Percentiles rank a stretch among this genome's conserved stretches.
These are phyloP conservation scores for Capronia coronata DNA, from an alignment of 2,329 filamentous ascomycete species.

Conservation along the genomic window DNA sequence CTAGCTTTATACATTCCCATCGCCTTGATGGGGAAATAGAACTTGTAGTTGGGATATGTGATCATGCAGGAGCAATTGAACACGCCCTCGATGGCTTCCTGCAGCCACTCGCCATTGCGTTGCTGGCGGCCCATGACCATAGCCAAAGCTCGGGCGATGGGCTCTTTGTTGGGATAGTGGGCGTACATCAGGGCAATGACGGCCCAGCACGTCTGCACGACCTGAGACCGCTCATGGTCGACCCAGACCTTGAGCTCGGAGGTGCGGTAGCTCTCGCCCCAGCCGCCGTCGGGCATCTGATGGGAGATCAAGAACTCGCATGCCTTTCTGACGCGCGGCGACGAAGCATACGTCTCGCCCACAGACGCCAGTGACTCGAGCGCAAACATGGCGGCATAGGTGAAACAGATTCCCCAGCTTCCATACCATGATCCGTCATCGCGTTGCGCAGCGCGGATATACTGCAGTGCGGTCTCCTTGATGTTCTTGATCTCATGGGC, in stretches of 20 bases:
- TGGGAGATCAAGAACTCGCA: conserved; percentile 81
- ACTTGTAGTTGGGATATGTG: conserved; percentile 98
- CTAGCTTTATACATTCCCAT: conserved; percentile 76
- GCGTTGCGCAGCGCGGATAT: conserved; percentile 73
- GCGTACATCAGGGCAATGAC: conserved; percentile 76
- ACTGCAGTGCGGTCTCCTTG: conserved; percentile 66
- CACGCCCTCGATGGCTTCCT: conserved; percentile 93
- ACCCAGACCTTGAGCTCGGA: conserved; percentile 71
- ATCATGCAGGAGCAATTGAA: conserved; percentile 99
- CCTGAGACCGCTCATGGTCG: conserved; percentile 67
- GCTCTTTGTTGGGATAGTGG: conserved; percentile 66
- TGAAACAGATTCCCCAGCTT: conserved; percentile 96
- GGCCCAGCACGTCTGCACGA: conserved; percentile 93
- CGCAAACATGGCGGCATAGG: conserved; percentile 94
- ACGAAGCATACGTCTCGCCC: conserved; percentile 74
- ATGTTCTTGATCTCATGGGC: conserved; percentile 66
- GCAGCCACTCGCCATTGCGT: conserved; percentile 84
- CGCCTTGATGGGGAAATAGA: conserved; percentile 89
- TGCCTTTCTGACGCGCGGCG: conserved; percentile 61
- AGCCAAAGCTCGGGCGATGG: conserved; percentile 65
- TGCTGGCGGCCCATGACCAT: conserved; percentile 82
- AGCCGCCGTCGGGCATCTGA: conserved; percentile 84
- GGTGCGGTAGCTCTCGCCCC: conserved; percentile 89
- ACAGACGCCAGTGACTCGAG: conserved; percentile 75
- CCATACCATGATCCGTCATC: conserved; percentile 94